Base-by-base conservation (phyloP, 352 stramenopile species). In the Phytophthora hibernalis region DNA sequence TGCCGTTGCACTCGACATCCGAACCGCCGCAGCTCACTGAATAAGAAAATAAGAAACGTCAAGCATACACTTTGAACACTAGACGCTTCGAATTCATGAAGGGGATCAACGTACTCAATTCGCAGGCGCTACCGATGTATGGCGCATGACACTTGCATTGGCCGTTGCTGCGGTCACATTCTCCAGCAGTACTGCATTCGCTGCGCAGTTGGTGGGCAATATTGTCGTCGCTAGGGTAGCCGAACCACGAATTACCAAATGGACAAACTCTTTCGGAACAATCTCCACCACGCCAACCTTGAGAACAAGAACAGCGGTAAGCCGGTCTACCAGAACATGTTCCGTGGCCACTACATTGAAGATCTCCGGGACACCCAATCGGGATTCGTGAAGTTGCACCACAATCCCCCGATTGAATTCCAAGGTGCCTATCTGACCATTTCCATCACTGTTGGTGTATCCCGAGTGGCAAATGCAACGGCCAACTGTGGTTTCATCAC, bases 341-440 rank as follows among this genome's bases (percentile, higher is more conserved):
- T 8, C 90, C 90, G 28, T 97, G 89, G 1, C 89, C 87, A 49
- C 82, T 93, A 55, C 85, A 93, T 9, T 80, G 65, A 5, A 94
- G 51, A 20, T 94, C 86, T 5, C 86, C 86, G 0, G 83, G 86
- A 67, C 84, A 92, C 2, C 68, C 76, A 21, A 91, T 73, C 10
- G 77, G 80, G 35, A 90, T 91, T 18, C 70, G 70, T 10, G 82
- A 88, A 10, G 74, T 67, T 30, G 70, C 79, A 0, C 85, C 85
- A 44, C 85, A 92, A 54, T 93, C 85, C 83, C 85, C 3, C 85
- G 83, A 33, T 84, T 90, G 24, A 90, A 75, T 5, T 76, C 30
- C 5, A 76, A 43, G 4, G 44, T 79, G 15, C 83, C 79, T 12
- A 82, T 64, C 6, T 77, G 65, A n/a, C 81, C 83, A 22, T 82